Evolutionary conservation across 208 protist genomes (phyloP), one percentile per base, ranked within the genome.

Genomic region (Leishmania aethiopica): DNA sequence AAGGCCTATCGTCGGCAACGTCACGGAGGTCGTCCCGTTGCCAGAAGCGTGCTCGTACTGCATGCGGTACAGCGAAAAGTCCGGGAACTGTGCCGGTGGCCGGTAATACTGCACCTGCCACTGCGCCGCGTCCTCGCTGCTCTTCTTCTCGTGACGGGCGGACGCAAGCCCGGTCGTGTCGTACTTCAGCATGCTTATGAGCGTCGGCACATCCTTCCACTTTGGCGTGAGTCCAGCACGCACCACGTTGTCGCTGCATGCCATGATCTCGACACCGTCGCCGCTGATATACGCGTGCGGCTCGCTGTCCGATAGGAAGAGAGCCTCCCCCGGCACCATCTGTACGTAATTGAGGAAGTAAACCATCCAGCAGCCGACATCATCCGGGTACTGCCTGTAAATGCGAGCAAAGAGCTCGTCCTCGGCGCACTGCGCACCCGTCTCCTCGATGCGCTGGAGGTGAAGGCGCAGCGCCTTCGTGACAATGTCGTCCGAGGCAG

Each of bases 241-340:
- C 53, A 99, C 98, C 45, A 99, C 99, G 85, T 99, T 99, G 89
- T 99, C 99, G 79, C 92, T 98, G 82, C 92, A 94, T 74, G 98
- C 98, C 99, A 99, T 99, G 80, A 98, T 98, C 87, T 99, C 99
- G 8, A 99, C 93, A 47, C 97, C 97, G 71, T 99, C 98, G 15
- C 98, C 99, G 80, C 80, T 94, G 62, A 99, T 84, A 91, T 99
- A 99, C 25, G 99, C 98, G 88, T 99, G 99, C 11, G 99, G 99
- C 87, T 99, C 97, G 82, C 99, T 99, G 74, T 99, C 93, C 5
- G 86, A 92, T 0, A 99, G 88, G 84, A 99, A 99, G 32, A 99
- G 80, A 19, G 93, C 97, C 79, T 99, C 86, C 11, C 99, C 99
- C 17, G 97, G 98, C 70, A 91, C 62, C 66, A 99, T 81, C 42